Percentiles rank a stretch among this genome's conserved stretches.
Evolutionary conservation across 2,329 filamentous ascomycete species (phyloP).

Genomic region (Lomentospora prolificans): DNA sequence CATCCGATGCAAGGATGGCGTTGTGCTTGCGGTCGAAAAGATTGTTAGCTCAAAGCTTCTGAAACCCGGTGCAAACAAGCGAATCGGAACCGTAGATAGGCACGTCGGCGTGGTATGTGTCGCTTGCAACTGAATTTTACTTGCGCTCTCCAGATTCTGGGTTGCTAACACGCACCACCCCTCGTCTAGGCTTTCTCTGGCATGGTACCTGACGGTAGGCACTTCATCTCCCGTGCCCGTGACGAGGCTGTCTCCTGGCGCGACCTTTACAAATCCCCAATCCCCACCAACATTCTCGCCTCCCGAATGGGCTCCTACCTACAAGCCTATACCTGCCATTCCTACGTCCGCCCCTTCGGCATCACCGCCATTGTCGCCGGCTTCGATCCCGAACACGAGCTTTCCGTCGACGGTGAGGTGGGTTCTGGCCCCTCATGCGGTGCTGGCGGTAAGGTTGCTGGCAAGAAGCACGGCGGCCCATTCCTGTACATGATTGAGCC

Average conservation of each 20-base stretch:
- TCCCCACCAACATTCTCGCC: conserved; percentile 78
- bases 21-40: conserved; percentile 95
- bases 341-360: conserved; percentile 90
- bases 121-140: background rate
- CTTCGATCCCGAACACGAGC: conserved; percentile 81
- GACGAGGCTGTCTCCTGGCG: conserved; percentile 91
- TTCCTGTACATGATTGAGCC: conserved; percentile 99
- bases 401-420: conserved; percentile 82
- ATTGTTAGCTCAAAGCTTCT: conserved; percentile 90
- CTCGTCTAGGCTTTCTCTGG: conserved; percentile 74
- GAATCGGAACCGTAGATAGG: conserved; percentile 88
- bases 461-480: conserved; percentile 75
- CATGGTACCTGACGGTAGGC: conserved; percentile 86
- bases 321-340: conserved; percentile 96
- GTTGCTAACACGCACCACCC: conserved; percentile 5
- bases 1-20: conserved; percentile 93
- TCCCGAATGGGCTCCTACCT: conserved; percentile 92
- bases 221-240: conserved; percentile 88
- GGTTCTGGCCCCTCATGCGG: conserved; percentile 70
- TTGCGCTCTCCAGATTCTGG: background rate
- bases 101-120: conserved; percentile 80
- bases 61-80: conserved; percentile 92
- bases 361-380: conserved; percentile 91
- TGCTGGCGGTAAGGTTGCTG: conserved; percentile 69
- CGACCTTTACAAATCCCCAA: conserved; percentile 87